phyloP scores from a whole-genome alignment of 2,329 filamentous ascomycete genomes.

The Colletotrichum acutatum region DNA sequence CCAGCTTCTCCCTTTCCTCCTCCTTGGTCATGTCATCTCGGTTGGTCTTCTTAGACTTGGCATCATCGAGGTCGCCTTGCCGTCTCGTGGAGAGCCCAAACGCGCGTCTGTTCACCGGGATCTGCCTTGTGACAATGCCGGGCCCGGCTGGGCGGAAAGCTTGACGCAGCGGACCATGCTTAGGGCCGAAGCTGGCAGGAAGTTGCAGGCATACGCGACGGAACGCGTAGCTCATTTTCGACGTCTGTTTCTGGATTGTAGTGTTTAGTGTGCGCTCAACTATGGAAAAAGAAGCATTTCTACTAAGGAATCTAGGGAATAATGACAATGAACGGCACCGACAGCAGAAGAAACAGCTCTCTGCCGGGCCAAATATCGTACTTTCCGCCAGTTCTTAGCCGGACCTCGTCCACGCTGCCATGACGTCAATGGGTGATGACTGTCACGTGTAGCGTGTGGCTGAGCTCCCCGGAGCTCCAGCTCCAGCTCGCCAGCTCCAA shows the following conservation, averaged over 20 bases:
- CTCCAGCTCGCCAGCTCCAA: slow-evolving; percentile 16
- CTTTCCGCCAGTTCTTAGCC: neutral
- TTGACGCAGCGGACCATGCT: slow-evolving; percentile 27
- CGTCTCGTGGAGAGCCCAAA: slow-evolving; percentile 9
- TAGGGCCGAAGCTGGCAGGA: slow-evolving; percentile 24
- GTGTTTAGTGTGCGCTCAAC: neutral
- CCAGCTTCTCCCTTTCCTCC: slow-evolving; percentile 46
- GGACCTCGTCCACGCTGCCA: neutral
- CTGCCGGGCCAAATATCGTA: neutral
- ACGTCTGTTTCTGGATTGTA: neutral
- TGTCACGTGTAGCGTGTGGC: slow-evolving; percentile 10
- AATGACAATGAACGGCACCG: neutral
- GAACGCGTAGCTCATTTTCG: slow-evolving; percentile 38
- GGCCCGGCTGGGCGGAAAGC: slow-evolving; percentile 32
- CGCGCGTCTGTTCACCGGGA: neutral
- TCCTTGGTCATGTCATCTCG: slow-evolving; percentile 23
- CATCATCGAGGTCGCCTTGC: slow-evolving; percentile 27
- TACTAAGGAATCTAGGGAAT: neutral
- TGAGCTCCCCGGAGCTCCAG: neutral
- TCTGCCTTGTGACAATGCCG: slow-evolving; percentile 18
- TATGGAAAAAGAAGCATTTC: neutral
- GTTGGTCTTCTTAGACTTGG: slow-evolving; percentile 43
- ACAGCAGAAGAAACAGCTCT: neutral
- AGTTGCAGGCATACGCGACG: slow-evolving; percentile 37
- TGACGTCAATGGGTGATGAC: slow-evolving; percentile 21